These are phyloP conservation scores for Mrakia frigida DNA, from an alignment of 768 basidiomycete species.

Conservation along the genomic window DNA sequence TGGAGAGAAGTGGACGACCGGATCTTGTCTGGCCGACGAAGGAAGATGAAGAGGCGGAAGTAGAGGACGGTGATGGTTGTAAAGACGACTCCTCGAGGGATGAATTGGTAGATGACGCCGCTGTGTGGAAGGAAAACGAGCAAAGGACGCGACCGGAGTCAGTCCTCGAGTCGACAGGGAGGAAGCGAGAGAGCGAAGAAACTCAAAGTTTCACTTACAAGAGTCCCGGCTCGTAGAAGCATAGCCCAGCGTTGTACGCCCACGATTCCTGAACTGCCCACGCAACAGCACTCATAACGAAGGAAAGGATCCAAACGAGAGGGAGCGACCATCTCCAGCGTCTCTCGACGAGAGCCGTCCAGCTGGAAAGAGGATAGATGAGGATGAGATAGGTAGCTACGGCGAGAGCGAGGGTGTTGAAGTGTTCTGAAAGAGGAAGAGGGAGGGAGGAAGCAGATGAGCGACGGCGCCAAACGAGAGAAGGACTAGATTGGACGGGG, in stretches of 20 bases:
- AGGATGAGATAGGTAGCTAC: slow-evolving; percentile 45
- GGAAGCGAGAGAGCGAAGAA: not conserved
- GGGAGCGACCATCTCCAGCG: slow-evolving; percentile 41
- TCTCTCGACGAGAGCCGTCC: slow-evolving; percentile 41
- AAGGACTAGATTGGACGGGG: not conserved
- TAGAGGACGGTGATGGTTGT: slow-evolving; percentile 41
- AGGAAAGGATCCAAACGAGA: slow-evolving; percentile 38
- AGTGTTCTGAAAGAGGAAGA: slow-evolving; percentile 38
- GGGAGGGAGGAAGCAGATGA: not conserved
- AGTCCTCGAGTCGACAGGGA: not conserved
- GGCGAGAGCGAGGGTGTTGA: slow-evolving; percentile 44
- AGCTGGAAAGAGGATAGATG: slow-evolving; percentile 41
- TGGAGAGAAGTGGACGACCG: slow-evolving; percentile 36
- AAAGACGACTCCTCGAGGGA: slow-evolving; percentile 43
- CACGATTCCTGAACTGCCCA: slow-evolving; percentile 39
- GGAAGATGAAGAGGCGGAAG: slow-evolving; percentile 44
- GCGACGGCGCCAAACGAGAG: not conserved
- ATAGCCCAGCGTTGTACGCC: slow-evolving; percentile 27
- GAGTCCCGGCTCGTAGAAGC: slow-evolving; percentile 27
- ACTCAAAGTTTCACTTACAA: slow-evolving; percentile 8
- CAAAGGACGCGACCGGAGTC: too few relatives aligned
- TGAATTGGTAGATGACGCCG: slow-evolving; percentile 44
- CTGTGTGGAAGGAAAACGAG: slow-evolving; percentile 25
- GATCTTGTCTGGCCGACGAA: slow-evolving; percentile 45
- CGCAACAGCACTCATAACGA: slow-evolving; percentile 37